Evolutionary conservation across 179 eudicot species (phyloP).

Genomic region (Beta lomatogona): DNA sequence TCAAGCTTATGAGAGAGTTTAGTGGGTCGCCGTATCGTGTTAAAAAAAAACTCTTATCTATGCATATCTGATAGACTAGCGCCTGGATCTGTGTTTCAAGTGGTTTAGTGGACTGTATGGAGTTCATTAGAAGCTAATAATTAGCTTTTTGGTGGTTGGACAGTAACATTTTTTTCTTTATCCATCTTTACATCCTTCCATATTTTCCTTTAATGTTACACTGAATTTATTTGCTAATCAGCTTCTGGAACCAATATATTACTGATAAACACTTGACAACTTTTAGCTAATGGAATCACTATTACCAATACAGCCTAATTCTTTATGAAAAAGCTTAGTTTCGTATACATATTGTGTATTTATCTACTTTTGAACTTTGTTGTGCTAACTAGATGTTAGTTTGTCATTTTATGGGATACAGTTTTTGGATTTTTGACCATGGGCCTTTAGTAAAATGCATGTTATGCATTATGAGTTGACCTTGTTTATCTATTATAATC

Average conservation of each 20-base stretch:
- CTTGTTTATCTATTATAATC: neutral
- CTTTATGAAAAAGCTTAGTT: neutral
- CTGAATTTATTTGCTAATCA: neutral
- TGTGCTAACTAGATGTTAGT: neutral
- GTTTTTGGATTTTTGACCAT: neutral
- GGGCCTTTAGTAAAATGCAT: neutral
- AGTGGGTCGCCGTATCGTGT: too few species aligned
- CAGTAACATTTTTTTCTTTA: neutral
- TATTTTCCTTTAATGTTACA: neutral
- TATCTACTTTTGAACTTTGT: neutral
- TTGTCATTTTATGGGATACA: neutral
- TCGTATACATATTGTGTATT: neutral
- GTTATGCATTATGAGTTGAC: neutral
- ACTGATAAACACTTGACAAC: neutral
- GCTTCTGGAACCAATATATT: neutral
- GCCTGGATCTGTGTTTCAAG: neutral
- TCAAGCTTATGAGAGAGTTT: neutral
- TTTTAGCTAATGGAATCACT: neutral
- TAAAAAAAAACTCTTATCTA: neutral
- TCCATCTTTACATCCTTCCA: neutral
- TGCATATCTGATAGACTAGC: neutral
- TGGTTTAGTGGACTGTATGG: too few species aligned
- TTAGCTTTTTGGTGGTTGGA: neutral
- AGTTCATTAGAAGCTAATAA: neutral
- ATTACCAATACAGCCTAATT: neutral